Conservation (phyloP, 371 early-diverging fungal species). For the Mortierella sp. region DNA sequence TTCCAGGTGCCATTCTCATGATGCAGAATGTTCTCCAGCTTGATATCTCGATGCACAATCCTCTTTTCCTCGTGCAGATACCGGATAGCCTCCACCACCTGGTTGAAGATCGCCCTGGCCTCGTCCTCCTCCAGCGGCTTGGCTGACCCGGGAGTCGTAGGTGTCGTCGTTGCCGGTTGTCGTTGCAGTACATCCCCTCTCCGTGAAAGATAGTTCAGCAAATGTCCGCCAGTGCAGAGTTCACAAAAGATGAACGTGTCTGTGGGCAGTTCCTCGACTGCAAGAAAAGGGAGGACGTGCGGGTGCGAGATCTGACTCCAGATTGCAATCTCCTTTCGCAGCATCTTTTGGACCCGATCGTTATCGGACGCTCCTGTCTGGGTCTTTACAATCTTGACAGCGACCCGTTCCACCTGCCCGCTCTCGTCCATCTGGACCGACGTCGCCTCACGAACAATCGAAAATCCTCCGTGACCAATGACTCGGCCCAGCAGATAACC, state of each 20-base stretch:
- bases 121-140: conserved; percentile 60
- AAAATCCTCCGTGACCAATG: conserved; percentile 83
- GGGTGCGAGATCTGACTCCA: conserved; percentile 82
- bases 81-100: conserved; percentile 77
- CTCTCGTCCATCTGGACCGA: conserved; percentile 44
- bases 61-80: conserved; percentile 84
- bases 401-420: conserved; percentile 58
- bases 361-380: conserved; percentile 28
- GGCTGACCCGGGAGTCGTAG: background rate
- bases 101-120: conserved; percentile 70
- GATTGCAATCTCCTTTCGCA: conserved; percentile 68
- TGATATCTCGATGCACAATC: conserved; percentile 93
- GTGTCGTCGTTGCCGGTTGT: background rate
- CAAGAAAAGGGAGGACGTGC: conserved; percentile 71
- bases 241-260: conserved; percentile 80
- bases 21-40: conserved; percentile 91
- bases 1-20: conserved; percentile 70
- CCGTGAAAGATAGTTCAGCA: conserved; percentile 46
- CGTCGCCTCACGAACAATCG: conserved; percentile 74
- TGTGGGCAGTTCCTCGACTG: conserved; percentile 73
- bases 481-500: conserved; percentile 71
- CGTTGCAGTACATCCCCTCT: background rate
- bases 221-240: conserved; percentile 70
- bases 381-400: conserved; percentile 69
- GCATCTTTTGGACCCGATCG: conserved; percentile 44